Percentiles rank a stretch among this genome's conserved stretches.
Evolutionary conservation across 129 eudicot genomes (phyloP).

Genomic region (Flaveria sonorensis): DNA sequence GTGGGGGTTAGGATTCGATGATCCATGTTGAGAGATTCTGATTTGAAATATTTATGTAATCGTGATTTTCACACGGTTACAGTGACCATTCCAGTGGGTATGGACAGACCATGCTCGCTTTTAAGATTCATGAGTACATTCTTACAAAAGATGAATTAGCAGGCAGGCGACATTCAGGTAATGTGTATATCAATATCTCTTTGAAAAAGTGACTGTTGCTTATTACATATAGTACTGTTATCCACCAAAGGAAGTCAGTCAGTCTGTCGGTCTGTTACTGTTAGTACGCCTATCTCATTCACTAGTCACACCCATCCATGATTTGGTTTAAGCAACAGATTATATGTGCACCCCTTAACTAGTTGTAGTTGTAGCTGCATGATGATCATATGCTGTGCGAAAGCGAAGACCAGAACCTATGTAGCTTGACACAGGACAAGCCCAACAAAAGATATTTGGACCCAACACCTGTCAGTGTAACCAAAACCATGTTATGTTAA

Average conservation of each 20-base stretch:
- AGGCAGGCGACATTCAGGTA: background rate
- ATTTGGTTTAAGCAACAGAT: background rate
- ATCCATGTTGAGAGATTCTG: too few species aligned
- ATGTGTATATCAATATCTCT: background rate
- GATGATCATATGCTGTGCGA: slow-evolving; percentile 50
- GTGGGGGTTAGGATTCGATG: too few species aligned
- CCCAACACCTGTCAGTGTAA: slow-evolving; percentile 57
- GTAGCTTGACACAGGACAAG: slow-evolving; percentile 71
- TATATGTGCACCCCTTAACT: background rate
- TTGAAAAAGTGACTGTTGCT: background rate
- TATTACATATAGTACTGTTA: slow-evolving; percentile 3
- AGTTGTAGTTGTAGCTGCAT: slow-evolving; percentile 22
- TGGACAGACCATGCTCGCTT: too few species aligned
- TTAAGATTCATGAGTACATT: too few species aligned
- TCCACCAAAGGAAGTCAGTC: background rate
- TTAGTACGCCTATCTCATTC: slow-evolving; percentile 15
- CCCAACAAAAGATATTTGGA: slow-evolving; percentile 76
- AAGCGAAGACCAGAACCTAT: slow-evolving; percentile 80
- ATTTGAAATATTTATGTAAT: too few species aligned
- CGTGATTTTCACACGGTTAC: too few species aligned
- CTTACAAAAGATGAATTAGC: too few species aligned
- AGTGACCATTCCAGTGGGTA: too few species aligned
- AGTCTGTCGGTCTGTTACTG: background rate
- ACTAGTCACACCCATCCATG: slow-evolving; percentile 18
- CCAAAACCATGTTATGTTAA: background rate